Evolutionary conservation across 169 alveolate species (phyloP).

Genomic region (Plasmodium gonderi): DNA sequence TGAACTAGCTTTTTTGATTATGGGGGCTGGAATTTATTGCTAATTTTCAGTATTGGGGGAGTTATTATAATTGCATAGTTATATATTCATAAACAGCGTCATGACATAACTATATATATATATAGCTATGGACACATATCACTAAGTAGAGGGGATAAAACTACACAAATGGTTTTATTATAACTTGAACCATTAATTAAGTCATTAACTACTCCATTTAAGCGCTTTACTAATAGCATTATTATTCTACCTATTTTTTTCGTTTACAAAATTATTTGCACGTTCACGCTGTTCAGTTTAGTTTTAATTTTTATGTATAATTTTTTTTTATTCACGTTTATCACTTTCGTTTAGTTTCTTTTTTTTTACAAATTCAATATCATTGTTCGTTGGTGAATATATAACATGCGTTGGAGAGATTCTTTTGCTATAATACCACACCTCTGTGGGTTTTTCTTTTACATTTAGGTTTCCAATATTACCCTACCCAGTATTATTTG

Average conservation of each 20-base stretch:
- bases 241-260: neutral
- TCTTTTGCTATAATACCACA: neutral
- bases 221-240: neutral
- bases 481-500: too few relatives aligned
- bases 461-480: neutral
- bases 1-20: neutral
- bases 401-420: neutral
- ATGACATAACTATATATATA: neutral
- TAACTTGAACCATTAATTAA: neutral
- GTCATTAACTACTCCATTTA: neutral
- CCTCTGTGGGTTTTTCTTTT: neutral
- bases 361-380: neutral
- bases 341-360: neutral
- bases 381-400: neutral
- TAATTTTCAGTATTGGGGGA: neutral
- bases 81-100: neutral
- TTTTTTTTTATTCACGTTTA: neutral
- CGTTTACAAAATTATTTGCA: neutral
- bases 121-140: neutral
- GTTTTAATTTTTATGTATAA: too few relatives aligned
- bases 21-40: neutral
- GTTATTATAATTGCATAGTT: neutral
- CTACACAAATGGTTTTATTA: neutral
- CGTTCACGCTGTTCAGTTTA: neutral
- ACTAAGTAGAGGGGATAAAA: neutral